phyloP scores from a whole-genome alignment of 495 filamentous ascomycete genomes.

The Neurospora sp. region DNA sequence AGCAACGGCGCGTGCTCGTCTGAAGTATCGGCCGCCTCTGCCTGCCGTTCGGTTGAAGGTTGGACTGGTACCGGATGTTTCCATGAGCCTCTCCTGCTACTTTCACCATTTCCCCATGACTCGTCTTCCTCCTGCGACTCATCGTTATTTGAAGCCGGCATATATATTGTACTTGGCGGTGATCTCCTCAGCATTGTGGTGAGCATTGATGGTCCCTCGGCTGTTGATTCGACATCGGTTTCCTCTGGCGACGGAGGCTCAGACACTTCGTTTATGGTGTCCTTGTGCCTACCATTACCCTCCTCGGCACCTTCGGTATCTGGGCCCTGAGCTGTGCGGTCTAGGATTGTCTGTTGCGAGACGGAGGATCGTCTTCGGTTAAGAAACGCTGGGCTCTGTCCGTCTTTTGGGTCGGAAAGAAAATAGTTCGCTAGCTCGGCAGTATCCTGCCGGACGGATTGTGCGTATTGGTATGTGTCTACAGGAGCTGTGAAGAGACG shows the following conservation, averaged over 20 bases:
- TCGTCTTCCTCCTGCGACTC: conserved; percentile 11
- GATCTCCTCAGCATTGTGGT: conserved; percentile 54
- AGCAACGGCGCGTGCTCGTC: conserved; percentile 31
- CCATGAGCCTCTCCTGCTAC: background rate
- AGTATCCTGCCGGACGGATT: conserved; percentile 79
- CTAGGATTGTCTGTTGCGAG: conserved; percentile 9
- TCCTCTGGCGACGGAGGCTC: conserved; percentile 47
- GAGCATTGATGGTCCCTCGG: conserved; percentile 46
- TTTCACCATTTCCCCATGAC: background rate
- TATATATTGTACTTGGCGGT: conserved; percentile 22
- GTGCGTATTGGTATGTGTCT: conserved; percentile 63
- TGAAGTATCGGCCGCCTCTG: conserved; percentile 11
- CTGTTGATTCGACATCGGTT: conserved; percentile 17
- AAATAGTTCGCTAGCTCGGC: conserved; percentile 81
- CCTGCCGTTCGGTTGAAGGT: background rate
- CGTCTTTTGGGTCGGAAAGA: conserved; percentile 52
- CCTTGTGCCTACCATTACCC: conserved; percentile 11
- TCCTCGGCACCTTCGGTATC: conserved; percentile 6
- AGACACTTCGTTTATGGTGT: conserved; percentile 50
- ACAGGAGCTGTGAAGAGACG: conserved; percentile 24
- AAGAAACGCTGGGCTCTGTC: conserved; percentile 31
- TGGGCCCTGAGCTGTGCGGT: conserved; percentile 11
- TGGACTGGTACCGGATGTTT: background rate
- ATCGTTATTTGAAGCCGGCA: conserved; percentile 3
- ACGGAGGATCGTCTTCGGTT: conserved; percentile 24